Evolutionary conservation across 176 grass and related monocot genomes (phyloP).

Genomic region (Calamus simplicifolius): DNA sequence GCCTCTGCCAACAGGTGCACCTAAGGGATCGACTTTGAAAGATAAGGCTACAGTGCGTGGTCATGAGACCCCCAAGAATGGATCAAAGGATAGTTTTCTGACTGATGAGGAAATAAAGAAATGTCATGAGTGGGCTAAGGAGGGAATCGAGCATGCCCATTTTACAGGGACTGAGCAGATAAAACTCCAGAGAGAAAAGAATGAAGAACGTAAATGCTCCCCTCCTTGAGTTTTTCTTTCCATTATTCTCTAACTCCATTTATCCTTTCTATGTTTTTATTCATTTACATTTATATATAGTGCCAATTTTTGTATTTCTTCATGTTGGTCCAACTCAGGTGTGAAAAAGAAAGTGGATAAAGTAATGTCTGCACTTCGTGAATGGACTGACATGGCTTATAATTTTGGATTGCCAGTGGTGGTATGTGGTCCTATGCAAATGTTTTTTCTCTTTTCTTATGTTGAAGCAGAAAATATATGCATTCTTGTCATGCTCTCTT

Average conservation of each 20-base stretch:
- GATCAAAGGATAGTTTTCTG: neutral
- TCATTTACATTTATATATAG: neutral
- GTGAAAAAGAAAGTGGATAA: constrained; percentile 16
- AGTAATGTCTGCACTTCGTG: constrained; percentile 5
- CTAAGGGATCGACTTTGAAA: constrained; percentile 1
- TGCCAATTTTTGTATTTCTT: neutral
- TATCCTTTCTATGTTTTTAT: neutral
- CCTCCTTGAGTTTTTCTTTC: neutral
- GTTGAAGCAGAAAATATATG: neutral
- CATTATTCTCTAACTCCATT: neutral
- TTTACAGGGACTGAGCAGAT: constrained; percentile 7
- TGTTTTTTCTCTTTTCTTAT: neutral
- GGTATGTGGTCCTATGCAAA: neutral
- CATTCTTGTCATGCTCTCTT: too few species aligned
- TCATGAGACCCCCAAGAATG: neutral
- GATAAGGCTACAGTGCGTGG: neutral
- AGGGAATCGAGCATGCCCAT: constrained; percentile 15
- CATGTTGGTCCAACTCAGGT: neutral
- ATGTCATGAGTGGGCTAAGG: constrained; percentile 15
- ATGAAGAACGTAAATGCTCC: constrained; percentile 2
- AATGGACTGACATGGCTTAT: constrained; percentile 2
- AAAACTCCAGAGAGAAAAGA: constrained; percentile 4
- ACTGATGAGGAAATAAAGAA: constrained; percentile 9
- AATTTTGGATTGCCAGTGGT: constrained; percentile 1
- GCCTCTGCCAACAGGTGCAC: neutral